Evolutionary conservation across 805 yeast species (phyloP).

Genomic region (Myxozyma neglecta): DNA sequence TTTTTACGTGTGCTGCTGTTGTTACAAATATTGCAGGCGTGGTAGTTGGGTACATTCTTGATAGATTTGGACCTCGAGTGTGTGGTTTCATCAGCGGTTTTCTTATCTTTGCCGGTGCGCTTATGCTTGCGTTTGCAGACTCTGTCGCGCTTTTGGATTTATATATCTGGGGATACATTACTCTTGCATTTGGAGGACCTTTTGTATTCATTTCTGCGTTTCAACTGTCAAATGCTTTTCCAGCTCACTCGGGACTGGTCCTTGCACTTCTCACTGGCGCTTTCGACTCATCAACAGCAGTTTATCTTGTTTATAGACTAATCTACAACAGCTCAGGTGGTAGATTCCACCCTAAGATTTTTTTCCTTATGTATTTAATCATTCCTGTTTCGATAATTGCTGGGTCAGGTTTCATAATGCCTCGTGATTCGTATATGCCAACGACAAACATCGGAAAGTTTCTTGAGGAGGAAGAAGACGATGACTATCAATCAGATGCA

Average conservation of each 20-base stretch:
- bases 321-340: conserved; percentile 49
- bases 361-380: conserved; percentile 65
- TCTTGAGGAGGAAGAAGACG: conserved; percentile 59
- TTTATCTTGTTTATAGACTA: conserved; percentile 72
- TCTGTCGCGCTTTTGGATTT: conserved; percentile 52
- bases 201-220: conserved; percentile 87
- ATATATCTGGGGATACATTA: conserved; percentile 70
- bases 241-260: conserved; percentile 74
- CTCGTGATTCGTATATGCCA: conserved; percentile 70
- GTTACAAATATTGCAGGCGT: conserved; percentile 81
- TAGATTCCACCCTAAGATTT: conserved; percentile 50
- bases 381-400: conserved; percentile 77
- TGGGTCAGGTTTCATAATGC: conserved; percentile 81
- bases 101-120: conserved; percentile 58
- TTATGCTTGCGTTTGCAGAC: conserved; percentile 47
- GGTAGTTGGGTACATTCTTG: conserved; percentile 77
- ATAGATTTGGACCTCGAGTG: conserved; percentile 74
- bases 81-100: conserved; percentile 74
- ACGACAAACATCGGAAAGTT: conserved; percentile 56
- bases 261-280: conserved; percentile 89
- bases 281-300: conserved; percentile 88
- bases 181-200: conserved; percentile 89
- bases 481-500: conserved; percentile 44
- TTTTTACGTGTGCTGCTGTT: conserved; percentile 86
- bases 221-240: conserved; percentile 86